These are phyloP conservation scores for Lippia alba DNA, from an alignment of 305 asterid species.

Conservation along the genomic window DNA sequence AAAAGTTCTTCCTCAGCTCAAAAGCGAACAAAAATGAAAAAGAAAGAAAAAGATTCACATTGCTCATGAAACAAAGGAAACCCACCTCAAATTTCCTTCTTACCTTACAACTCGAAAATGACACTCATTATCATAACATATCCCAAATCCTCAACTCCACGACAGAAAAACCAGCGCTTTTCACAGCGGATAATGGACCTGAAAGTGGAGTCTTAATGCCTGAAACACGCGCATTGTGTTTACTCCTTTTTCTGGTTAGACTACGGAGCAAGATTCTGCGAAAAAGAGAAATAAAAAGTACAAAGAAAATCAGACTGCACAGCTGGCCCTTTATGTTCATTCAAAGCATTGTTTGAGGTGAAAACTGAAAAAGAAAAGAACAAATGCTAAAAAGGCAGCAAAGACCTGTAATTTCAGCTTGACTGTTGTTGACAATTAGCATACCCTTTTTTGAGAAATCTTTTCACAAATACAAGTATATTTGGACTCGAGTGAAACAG, in stretches of 20 bases:
- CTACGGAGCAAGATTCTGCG: conserved; percentile 30
- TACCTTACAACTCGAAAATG: conserved; percentile 37
- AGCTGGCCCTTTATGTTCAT: conserved; percentile 40
- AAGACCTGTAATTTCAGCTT: conserved; percentile 42
- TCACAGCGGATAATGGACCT: conserved; percentile 35
- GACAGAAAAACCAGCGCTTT: conserved; percentile 14
- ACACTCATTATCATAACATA: conserved; percentile 35
- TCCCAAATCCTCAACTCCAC: conserved; percentile 9
- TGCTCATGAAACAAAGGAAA: conserved; percentile 24
- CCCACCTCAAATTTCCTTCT: conserved; percentile 5
- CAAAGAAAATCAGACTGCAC: conserved; percentile 37
- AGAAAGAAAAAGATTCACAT: conserved; percentile 13
- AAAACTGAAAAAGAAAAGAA: conserved; percentile 22
- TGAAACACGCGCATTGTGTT: conserved; percentile 38
- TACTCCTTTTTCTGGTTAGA: conserved; percentile 14
- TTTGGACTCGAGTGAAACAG: not conserved
- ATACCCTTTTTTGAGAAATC: conserved; percentile 1
- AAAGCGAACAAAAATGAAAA: not conserved
- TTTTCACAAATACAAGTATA: conserved; percentile 27
- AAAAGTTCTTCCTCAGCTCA: not conserved
- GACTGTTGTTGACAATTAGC: conserved; percentile 29
- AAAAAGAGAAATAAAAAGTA: conserved; percentile 21
- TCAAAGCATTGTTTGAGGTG: conserved; percentile 31
- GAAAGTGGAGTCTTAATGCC: conserved; percentile 36
- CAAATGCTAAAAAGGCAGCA: conserved; percentile 15